Evolutionary conservation across 495 filamentous ascomycete species (phyloP), one percentile per base, ranked within the genome.

Genomic region (Xylaria bambusicola): DNA sequence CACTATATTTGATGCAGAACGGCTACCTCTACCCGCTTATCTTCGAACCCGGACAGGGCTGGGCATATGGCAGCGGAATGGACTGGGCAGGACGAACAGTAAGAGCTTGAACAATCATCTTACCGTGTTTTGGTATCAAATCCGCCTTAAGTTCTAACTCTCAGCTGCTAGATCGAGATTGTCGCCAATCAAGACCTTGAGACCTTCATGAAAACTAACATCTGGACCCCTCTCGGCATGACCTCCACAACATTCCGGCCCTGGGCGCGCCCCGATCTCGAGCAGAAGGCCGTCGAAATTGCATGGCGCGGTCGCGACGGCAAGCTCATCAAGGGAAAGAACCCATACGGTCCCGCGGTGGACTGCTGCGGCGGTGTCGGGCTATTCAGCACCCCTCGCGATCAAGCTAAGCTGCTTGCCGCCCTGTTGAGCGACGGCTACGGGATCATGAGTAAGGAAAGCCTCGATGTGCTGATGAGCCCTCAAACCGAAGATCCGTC

Each of bases 41-140:
- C 12, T 81, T 75, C 61, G 75, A 83, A 29, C 82, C 82, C 0
- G 82, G 82, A 2, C 67, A 67, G 2, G 65, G 68, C 15, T 86
- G 75, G 76, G 62, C 69, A 46, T 86, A 84, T 57, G 73, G 80
- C 2, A 57, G 67, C 1, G 70, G 76, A n/a, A 63, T 82, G 1
- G 81, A 85, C 63, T 84, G 81, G 82, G 6, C 68, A 71, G 58
- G 60, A 63, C 18, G 45, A 48, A 48, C 45, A 7, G 45, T 48
- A 18, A 26, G 45, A 21, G 3, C 20, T 23, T 7, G 20, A 5
- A 1, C 27, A 23, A 17, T 15, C 24, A 3, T 5, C 38, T 6
- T 42, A 42, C 13, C 6, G 6, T 18, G 38, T 42, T 18, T 7
- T 42, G 10, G 29, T 5, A 33, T 5, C 29, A 10, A 5, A 33